Base-by-base conservation (phyloP, 2,329 filamentous ascomycete genomes). In the Mariannaea sp. region DNA sequence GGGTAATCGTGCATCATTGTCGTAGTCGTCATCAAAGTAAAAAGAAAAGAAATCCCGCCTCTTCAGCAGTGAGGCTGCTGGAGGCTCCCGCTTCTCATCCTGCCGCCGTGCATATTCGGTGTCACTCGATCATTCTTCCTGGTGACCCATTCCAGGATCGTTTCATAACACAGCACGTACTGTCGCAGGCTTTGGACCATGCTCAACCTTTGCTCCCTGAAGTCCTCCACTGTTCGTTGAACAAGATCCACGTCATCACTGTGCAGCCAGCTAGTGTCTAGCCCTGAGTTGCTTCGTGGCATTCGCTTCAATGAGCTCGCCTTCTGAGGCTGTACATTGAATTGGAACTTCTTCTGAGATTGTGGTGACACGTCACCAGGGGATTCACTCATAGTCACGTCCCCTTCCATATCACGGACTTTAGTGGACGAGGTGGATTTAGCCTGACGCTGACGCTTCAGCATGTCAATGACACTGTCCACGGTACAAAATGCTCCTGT, bases 401-500 rank as follows among this genome's bases (percentile, higher is more conserved):
- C 80, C 1, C 75, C 79, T 19, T 81, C 77, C 3, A 57, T 19
- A 38, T 71, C 67, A 29, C 56, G 57, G 8, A 24, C 22, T 24
- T 52, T 43, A 10, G 49, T 48, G 12, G 52, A 52, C 3, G 55
- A 58, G 1, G 60, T 60, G 19, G 63, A 59, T 30, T 71, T 72
- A 7, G 70, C 70, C 45, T 76, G 71, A 26, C 77, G 82, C 71
- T 96, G 92, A n/a, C 90, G 85, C 75, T 96, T 96, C 55, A 99
- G 76, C 89, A 97, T 96, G 72, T 97, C 92, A 51, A 97, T 87
- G 7, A 97, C 94, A 32, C 88, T 93, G 70, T 97, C 94, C 13
- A 97, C 92, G 0, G 94, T 96, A 71, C 94, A 97, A 68, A 97
- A 99, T 0, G 94, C 93, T 3, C 94, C 94, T 0, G 94, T 99